Base-by-base conservation (phyloP, 2,329 filamentous ascomycete species). In the Penicillium sp. region DNA sequence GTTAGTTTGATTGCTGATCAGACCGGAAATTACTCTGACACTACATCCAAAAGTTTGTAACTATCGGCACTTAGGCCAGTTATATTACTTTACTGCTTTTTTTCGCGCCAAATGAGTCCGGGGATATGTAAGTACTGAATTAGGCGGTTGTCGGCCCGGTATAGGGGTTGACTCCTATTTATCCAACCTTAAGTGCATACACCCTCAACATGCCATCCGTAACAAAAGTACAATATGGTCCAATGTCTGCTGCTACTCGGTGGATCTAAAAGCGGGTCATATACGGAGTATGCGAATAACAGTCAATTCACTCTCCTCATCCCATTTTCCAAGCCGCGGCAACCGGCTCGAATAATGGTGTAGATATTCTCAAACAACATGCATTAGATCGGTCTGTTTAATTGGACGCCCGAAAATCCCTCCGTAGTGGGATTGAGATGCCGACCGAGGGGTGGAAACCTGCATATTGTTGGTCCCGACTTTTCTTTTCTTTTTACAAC, bases 191-290 rank as follows among this genome's bases (percentile, higher is more conserved):
- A 30, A 36, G 16, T 49, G 26, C 16, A 26, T 14, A 40, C 3
- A n/a, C n/a, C 10, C 31, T 45, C 14, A 22, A 10, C 22, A 25
- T 43, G 25, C 37, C 30, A 50, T n/a, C n/a, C n/a, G n/a, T 10
- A 17, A 30, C 17, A 19, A 25, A 30, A 22, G 17, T 19, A 28
- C 16, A 10, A 41, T 11, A 12, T 30, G 30, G 11, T 12, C 5
- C 2, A 31, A 11, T 31, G 4, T 11, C n/a, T 3, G 10, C 28
- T 43, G 43, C n/a, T 17, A 37, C 28, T 40, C 11, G 26, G 54
- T 53, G 50, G 54, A 25, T 16, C 28, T 7, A 14, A 16, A 44
- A 36, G 49, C 42, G 53, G 53, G 53, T 43, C 53, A n/a, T 26
- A 16, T 16, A 16, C 5, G 6, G 6, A 19, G n/a, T n/a, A 28